These are phyloP conservation scores for Suhomyces emberorum DNA, from an alignment of 805 yeast genomes.

Conservation along the genomic window DNA sequence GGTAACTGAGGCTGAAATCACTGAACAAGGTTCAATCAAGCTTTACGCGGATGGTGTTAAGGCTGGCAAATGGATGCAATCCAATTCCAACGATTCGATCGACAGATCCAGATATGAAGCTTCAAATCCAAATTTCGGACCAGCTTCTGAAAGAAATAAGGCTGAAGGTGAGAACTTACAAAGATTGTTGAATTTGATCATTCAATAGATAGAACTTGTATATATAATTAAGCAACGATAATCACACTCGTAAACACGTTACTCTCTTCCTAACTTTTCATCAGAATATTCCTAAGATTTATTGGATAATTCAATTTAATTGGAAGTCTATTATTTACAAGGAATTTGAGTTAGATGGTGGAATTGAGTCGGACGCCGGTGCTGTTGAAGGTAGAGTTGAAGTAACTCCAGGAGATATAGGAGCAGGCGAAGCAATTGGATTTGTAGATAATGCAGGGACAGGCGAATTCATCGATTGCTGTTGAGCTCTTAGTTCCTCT, in stretches of 20 bases:
- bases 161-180: slow-evolving; percentile 24
- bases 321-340: no score
- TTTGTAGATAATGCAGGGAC: background rate
- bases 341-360: no score
- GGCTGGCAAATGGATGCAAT: slow-evolving; percentile 39
- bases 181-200: slow-evolving; percentile 24
- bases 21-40: slow-evolving; percentile 37
- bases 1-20: slow-evolving; percentile 35
- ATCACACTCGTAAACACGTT: no score
- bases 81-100: slow-evolving; percentile 17
- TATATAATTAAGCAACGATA: no score
- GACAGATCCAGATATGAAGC: slow-evolving; percentile 27
- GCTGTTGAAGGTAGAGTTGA: no score
- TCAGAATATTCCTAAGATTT: no score
- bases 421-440: background rate
- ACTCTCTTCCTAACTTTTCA: no score
- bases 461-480: background rate
- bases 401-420: no score
- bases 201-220: no score
- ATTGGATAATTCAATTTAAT: no score
- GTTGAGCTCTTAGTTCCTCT: slow-evolving; percentile 5
- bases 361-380: no score
- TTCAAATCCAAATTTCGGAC: slow-evolving; percentile 29
- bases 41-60: slow-evolving; percentile 39
- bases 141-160: slow-evolving; percentile 34